Base-by-base conservation (phyloP, 2,329 filamentous ascomycete species). In the Fusarium verticillioides region DNA sequence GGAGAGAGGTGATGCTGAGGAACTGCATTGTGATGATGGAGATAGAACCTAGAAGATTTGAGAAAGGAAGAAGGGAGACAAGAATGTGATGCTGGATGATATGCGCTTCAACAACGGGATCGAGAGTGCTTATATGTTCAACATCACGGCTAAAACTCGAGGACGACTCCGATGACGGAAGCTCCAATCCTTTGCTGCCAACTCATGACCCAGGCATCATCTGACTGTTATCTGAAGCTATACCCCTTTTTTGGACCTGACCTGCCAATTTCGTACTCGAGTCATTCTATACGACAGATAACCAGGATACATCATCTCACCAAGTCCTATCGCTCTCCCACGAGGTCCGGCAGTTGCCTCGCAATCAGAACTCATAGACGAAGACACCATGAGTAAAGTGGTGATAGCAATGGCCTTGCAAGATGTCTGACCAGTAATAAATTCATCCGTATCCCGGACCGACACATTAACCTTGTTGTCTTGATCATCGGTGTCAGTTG, bases 201-300 rank as follows among this genome's bases (percentile, higher is more conserved):
- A 16, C 9, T 5, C 7, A 28, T 5, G 13, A 0, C 6, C 0
- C 10, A 19, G 4, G 4, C 47, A 26, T 26, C 1, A 6, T 3
- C 11, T 5, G 6, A 19, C n/a, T 26, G n/a, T 15, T n/a, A 9
- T 53, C 50, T 39, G 13, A 53, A 28, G 18, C 34, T n/a, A 28
- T 53, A 7, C 18, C 13, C 9, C 9, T 28, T 37, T 5, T 6
- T 1, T 5, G 2, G 2, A 7, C 5, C 1, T 19, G 2, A 34
- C 8, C 34, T 26, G 4, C 13, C 8, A 53, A 9, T n/a, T 28
- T 53, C 9, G 19, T 7, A 12, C 32, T 28, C 5, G 32, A 28
- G 34, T 39, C 50, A 53, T 28, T 15, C 5, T 7, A 39, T 13
- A 7, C 5, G 19, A 28, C 1, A 4, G 18, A 26, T 21, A 16